A percentile compares a stretch with the other conserved stretches of the same genome.
Conservation (phyloP, 495 filamentous ascomycete species). For the Chaetomium tenue region DNA sequence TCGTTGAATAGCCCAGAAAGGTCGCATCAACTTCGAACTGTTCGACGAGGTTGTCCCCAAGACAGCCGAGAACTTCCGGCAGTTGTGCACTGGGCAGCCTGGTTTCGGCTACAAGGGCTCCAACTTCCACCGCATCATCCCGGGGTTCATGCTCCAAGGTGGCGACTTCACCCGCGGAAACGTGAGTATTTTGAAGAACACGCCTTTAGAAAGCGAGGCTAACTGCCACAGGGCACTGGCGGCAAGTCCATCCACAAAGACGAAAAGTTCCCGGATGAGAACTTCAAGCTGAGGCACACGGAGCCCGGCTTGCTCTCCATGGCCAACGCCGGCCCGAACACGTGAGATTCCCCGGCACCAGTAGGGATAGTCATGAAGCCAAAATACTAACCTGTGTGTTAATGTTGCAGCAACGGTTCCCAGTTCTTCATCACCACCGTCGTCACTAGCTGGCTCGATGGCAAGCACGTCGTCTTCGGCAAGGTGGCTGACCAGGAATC, state of each 20-base stretch:
- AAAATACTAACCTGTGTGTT: slow-evolving; percentile 14
- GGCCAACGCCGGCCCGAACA: slow-evolving; percentile 80
- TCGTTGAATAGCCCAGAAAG: slow-evolving; percentile 59
- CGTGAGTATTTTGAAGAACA: slow-evolving; percentile 51
- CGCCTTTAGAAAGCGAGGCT: background rate
- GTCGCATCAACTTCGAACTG: slow-evolving; percentile 87
- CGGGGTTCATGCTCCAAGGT: slow-evolving; percentile 97
- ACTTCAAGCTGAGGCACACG: slow-evolving; percentile 65
- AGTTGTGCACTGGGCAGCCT: slow-evolving; percentile 90
- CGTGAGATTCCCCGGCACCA: slow-evolving; percentile 47
- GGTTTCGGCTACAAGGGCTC: slow-evolving; percentile 82
- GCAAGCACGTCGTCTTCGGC: slow-evolving; percentile 80
- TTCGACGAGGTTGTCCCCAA: slow-evolving; percentile 84
- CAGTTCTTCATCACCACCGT: slow-evolving; percentile 80
- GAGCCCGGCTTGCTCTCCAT: slow-evolving; percentile 69
- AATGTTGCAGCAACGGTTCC: slow-evolving; percentile 60
- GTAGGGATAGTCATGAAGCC: background rate
- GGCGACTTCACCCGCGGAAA: slow-evolving; percentile 98
- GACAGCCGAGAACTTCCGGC: slow-evolving; percentile 91
- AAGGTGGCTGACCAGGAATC: slow-evolving; percentile 67
- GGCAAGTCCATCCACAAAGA: slow-evolving; percentile 88
- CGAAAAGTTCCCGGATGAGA: slow-evolving; percentile 82
- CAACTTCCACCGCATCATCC: slow-evolving; percentile 93
- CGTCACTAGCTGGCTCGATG: slow-evolving; percentile 69
- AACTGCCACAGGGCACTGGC: slow-evolving; percentile 64